phyloP scores from a whole-genome alignment of 768 basidiomycete species.

The Candolleomyces aberdarensis region DNA sequence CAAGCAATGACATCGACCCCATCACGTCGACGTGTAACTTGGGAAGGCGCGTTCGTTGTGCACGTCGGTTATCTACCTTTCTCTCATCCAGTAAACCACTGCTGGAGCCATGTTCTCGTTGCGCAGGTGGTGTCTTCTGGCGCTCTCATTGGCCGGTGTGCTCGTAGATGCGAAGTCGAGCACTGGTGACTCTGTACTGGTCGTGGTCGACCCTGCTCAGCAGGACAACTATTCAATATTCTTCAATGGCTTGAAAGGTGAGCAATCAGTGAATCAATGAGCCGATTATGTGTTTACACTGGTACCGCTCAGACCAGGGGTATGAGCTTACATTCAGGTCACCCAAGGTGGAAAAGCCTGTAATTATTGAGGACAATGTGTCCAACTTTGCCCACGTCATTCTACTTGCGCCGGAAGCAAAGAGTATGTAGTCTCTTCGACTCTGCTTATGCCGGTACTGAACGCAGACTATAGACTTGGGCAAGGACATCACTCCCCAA shows the following conservation, averaged over 20 bases:
- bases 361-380: conserved; percentile 66
- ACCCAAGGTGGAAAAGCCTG: conserved; percentile 70
- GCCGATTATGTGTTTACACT: neutral
- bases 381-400: conserved; percentile 84
- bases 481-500: conserved; percentile 78
- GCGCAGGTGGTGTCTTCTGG: conserved; percentile 25
- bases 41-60: conserved; percentile 11
- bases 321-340: conserved; percentile 85
- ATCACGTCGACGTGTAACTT: conserved; percentile 27
- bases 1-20: conserved; percentile 18
- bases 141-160: conserved; percentile 29
- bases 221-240: conserved; percentile 78
- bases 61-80: conserved; percentile 3
- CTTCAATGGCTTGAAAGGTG: conserved; percentile 76
- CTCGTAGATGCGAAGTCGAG: conserved; percentile 64
- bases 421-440: conserved; percentile 53
- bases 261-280: conserved; percentile 6
- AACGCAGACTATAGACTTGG: conserved; percentile 45
- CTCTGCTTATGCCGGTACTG: neutral
- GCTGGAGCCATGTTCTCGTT: conserved; percentile 32
- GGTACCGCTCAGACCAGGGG: conserved; percentile 56
- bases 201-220: conserved; percentile 75
- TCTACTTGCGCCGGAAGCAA: conserved; percentile 80
- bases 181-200: conserved; percentile 77
- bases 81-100: conserved; percentile 8